Base-by-base conservation (phyloP, 768 basidiomycete genomes). In the Tremella mesenterica region DNA sequence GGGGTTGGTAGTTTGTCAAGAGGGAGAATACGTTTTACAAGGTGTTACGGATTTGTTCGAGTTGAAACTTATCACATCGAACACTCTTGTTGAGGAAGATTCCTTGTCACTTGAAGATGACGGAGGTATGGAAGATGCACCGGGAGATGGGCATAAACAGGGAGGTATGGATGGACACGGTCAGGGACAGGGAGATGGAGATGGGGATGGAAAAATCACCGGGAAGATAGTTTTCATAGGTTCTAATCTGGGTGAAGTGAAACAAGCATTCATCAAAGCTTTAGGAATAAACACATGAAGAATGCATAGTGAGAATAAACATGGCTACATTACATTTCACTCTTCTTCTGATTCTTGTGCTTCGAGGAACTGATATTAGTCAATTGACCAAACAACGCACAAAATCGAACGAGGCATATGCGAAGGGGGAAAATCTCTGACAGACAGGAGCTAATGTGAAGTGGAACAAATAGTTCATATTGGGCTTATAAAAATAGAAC, bases 21-120 rank as follows among this genome's bases (percentile, higher is more conserved):
- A 64, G 71, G 85, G 85, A 2, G 77, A 80, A 52, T 80, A 83
- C 61, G 81, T 97, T 49, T 74, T 99, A 41, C 95, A 99, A 68
- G 95, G 92, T 2, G 95, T 99, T 12, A 77, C 88, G 59, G 88
- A 77, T 60, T 79, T 96, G 72, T 99, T 92, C 68, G 93, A 99
- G 62, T 79, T 92, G 3, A 74, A 66, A 39, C 28, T 10, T 26
- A 45, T 45, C 8, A 10, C 26, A 13, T n/a, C n/a, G n/a, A n/a
- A n/a, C n/a, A n/a, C n/a, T n/a, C n/a, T n/a, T n/a, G n/a, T n/a
- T n/a, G n/a, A n/a, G n/a, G n/a, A n/a, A n/a, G n/a, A n/a, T n/a
- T n/a, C n/a, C n/a, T n/a, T n/a, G n/a, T n/a, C n/a, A n/a, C n/a
- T n/a, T n/a, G n/a, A n/a, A n/a, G n/a, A n/a, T n/a, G n/a, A n/a